Evolutionary conservation across 768 basidiomycete genomes (phyloP).

Genomic region (Leccinum obscurum): DNA sequence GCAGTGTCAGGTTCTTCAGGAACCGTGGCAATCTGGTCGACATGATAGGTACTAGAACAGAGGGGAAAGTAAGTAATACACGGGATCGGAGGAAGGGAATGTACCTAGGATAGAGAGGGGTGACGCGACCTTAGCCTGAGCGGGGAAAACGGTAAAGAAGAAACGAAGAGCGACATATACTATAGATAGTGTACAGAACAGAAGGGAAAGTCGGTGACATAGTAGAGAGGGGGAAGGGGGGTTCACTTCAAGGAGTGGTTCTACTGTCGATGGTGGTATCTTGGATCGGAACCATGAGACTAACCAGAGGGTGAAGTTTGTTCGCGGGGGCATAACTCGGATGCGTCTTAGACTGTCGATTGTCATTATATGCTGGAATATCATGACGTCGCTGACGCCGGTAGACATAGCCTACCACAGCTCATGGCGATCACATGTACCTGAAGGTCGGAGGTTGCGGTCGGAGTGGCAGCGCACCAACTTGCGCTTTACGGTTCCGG

Average conservation of each 20-base stretch:
- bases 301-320: not conserved
- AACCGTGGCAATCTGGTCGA: not conserved
- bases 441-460: not conserved
- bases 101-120: not conserved
- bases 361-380: slow-evolving; percentile 7
- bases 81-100: not conserved
- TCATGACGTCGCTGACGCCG: not conserved
- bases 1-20: too few species aligned
- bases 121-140: not conserved
- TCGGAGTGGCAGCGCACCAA: not conserved
- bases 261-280: not conserved
- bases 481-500: not conserved
- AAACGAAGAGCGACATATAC: not conserved
- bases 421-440: not conserved
- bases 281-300: slow-evolving; percentile 5
- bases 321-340: slow-evolving; percentile 4
- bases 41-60: not conserved
- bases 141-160: not conserved
- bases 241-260: slow-evolving; percentile 5
- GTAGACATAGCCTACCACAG: not conserved
- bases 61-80: not conserved
- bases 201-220: not conserved
- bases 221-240: not conserved
- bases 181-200: not conserved
- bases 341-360: not conserved